Percentiles rank a stretch among this genome's conserved stretches.
Conservation (phyloP, 352 stramenopile species). For the Phytophthora uliginosa region DNA sequence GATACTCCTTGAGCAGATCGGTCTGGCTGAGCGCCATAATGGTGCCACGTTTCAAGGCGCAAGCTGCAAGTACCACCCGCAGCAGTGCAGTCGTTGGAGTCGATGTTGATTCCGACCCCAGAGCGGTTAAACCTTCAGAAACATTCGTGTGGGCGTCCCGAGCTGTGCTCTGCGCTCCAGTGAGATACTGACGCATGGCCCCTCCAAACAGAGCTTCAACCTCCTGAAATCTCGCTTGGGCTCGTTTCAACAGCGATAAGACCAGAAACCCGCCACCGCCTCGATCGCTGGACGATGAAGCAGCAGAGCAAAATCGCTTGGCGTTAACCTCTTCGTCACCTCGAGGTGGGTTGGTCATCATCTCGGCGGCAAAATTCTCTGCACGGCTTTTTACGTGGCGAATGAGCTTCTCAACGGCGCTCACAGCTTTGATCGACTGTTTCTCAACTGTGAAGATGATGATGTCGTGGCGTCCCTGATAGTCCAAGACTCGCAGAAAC, state of each 20-base stretch:
- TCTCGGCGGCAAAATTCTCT: slow-evolving; percentile 11
- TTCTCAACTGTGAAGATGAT: slow-evolving; percentile 35
- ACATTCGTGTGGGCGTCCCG: slow-evolving; percentile 7
- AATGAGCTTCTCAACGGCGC: slow-evolving; percentile 31
- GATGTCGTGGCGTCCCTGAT: slow-evolving; percentile 29
- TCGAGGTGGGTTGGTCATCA: slow-evolving; percentile 28
- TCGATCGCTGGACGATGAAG: slow-evolving; percentile 20
- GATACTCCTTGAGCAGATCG: slow-evolving; percentile 53
- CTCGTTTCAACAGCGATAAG: slow-evolving; percentile 33
- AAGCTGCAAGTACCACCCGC: slow-evolving; percentile 42
- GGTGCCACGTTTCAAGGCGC: slow-evolving; percentile 49
- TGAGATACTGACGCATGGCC: slow-evolving; percentile 62
- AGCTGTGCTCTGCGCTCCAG: slow-evolving; percentile 45
- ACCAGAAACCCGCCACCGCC: slow-evolving; percentile 64
- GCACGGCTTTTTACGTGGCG: slow-evolving; percentile 27
- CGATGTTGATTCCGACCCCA: neutral
- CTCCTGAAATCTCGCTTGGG: slow-evolving; percentile 34
- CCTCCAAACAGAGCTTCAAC: slow-evolving; percentile 47
- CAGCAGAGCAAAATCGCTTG: slow-evolving; percentile 40
- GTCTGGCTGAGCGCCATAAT: slow-evolving; percentile 29
- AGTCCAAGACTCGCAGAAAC: slow-evolving; percentile 39
- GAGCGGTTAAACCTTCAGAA: slow-evolving; percentile 9
- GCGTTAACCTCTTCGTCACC: slow-evolving; percentile 69
- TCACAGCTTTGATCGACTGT: slow-evolving; percentile 19
- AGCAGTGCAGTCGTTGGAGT: slow-evolving; percentile 33